phyloP scores from a whole-genome alignment of 192 early-diverging fungal genomes.

The Chytriomyces hyalinus region DNA sequence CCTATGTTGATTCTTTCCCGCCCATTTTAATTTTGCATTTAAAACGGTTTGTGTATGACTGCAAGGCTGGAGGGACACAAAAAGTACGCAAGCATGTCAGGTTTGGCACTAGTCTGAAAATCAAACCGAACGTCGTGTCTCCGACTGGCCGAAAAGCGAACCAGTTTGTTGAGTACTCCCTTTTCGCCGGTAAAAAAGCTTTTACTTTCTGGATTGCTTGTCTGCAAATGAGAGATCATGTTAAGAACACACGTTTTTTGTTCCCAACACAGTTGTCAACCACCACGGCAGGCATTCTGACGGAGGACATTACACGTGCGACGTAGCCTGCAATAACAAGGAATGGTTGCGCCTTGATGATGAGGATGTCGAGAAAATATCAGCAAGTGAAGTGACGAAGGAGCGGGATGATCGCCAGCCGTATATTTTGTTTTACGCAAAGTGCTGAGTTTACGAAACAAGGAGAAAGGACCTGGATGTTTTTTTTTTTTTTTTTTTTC shows the following conservation, averaged over 20 bases:
- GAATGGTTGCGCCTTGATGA: slow-evolving; percentile 95
- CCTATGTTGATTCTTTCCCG: slow-evolving; percentile 79
- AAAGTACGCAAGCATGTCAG: slow-evolving; percentile 89
- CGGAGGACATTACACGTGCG: slow-evolving; percentile 98
- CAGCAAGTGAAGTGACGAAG: slow-evolving; percentile 64
- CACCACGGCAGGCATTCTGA: slow-evolving; percentile 88
- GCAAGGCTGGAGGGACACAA: slow-evolving; percentile 70
- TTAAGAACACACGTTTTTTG: too few relatives aligned
- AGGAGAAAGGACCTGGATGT: too few relatives aligned
- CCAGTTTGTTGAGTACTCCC: slow-evolving; percentile 62
- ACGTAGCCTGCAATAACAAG: slow-evolving; percentile 70
- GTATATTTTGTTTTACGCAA: slow-evolving; percentile 76
- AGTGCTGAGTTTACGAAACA: slow-evolving; percentile 1
- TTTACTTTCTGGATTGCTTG: neutral
- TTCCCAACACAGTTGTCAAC: slow-evolving; percentile 73
- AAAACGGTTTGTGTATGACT: slow-evolving; percentile 90
- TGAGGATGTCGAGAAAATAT: slow-evolving; percentile 66
- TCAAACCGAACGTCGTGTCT: slow-evolving; percentile 65
- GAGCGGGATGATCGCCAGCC: slow-evolving; percentile 65
- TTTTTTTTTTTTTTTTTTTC: too few relatives aligned
- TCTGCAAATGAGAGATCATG: neutral
- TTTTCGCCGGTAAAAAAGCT: slow-evolving; percentile 67
- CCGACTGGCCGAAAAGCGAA: slow-evolving; percentile 36
- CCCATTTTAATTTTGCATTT: slow-evolving; percentile 92
- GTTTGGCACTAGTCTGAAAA: slow-evolving; percentile 74